phyloP scores from a whole-genome alignment of 306 rosid genomes.

The Acacia crassicarpa region DNA sequence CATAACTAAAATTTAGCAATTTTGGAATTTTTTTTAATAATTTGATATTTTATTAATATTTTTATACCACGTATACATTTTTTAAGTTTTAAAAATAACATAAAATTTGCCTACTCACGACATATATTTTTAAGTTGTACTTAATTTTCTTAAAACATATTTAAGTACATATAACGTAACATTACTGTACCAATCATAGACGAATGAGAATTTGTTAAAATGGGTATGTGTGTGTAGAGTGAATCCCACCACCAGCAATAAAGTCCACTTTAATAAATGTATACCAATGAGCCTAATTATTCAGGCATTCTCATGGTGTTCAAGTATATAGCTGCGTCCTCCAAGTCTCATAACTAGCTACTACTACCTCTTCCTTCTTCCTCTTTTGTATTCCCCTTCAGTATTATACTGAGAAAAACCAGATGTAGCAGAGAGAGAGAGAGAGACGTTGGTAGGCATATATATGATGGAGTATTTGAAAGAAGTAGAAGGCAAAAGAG shows the following conservation, averaged over 20 bases:
- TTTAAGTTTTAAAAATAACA: no score
- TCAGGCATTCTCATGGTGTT: neutral
- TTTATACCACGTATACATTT: no score
- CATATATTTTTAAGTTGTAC: no score
- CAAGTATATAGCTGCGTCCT: neutral
- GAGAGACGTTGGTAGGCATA: neutral
- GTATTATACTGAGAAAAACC: neutral
- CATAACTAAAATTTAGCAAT: no score
- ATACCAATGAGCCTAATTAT: neutral
- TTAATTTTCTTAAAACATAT: neutral
- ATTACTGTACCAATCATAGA: neutral
- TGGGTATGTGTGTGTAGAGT: neutral
- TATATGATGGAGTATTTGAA: slow-evolving; percentile 44
- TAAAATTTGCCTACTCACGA: no score
- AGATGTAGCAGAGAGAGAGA: neutral
- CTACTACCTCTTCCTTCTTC: neutral
- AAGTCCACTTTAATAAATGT: neutral
- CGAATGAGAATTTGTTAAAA: neutral
- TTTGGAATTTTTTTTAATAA: no score
- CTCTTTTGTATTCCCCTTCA: neutral
- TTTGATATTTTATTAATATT: no score
- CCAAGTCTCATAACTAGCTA: neutral
- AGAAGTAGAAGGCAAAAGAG: slow-evolving; percentile 59
- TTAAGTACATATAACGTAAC: neutral
- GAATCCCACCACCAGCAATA: neutral